These are phyloP conservation scores for Alternaria ventricosa DNA, from an alignment of 2,329 filamentous ascomycete genomes.

Conservation along the genomic window DNA sequence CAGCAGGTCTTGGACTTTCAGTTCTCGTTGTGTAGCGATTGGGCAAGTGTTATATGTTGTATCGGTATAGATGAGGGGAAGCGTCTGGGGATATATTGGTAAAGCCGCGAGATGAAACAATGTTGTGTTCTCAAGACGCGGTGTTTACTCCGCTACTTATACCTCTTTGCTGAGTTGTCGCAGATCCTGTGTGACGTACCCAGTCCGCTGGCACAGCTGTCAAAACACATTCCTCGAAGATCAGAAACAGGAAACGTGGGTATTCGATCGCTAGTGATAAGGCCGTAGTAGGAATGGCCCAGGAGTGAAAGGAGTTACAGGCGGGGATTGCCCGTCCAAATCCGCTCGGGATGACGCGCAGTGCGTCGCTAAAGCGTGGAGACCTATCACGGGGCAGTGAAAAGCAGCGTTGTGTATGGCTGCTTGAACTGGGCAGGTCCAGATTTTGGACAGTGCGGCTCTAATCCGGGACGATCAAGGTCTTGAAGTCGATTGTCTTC, in stretches of 20 bases:
- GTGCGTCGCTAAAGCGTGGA: constrained; percentile 5
- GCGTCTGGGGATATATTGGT: neutral
- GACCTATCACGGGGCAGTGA: neutral
- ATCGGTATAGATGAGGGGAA: neutral
- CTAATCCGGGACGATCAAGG: neutral
- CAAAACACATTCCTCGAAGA: constrained; percentile 9
- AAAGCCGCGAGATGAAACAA: neutral
- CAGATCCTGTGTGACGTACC: neutral
- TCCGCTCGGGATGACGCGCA: constrained; percentile 12
- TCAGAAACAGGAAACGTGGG: constrained; percentile 6
- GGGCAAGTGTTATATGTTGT: neutral
- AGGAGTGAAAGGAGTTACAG: constrained; percentile 13
- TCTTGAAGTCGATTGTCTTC: constrained; percentile 12
- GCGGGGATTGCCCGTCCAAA: constrained; percentile 6
- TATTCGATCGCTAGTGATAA: constrained; percentile 7
- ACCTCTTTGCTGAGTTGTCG: neutral
- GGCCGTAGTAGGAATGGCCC: neutral
- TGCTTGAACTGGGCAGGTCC: neutral
- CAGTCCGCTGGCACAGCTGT: neutral
- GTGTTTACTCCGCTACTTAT: neutral
- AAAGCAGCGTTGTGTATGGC: constrained; percentile 2
- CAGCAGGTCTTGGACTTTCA: neutral
- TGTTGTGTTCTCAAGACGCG: neutral
- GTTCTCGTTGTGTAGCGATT: neutral
- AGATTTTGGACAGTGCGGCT: constrained; percentile 1